Base-by-base conservation (phyloP, 345 rosid genomes). In the Bruguiera parviflora region DNA sequence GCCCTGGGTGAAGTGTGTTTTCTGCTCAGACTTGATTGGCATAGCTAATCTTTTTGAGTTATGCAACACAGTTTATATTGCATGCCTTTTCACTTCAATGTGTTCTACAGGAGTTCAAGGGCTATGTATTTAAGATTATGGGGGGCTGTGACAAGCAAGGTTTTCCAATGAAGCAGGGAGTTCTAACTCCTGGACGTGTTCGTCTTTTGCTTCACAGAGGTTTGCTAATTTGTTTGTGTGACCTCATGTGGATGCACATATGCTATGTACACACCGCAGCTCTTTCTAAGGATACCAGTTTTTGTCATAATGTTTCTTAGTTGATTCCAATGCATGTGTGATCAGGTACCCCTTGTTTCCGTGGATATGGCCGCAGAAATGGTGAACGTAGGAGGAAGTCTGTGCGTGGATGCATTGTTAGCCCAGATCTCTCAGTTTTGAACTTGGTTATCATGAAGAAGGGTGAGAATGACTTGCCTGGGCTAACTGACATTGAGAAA, bases 71-170 rank as follows among this genome's bases (percentile, higher is more conserved):
- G 27, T 19, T 28, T 21, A 27, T 53, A 5, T 18, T 31, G 24
- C 47, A 5, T 1, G 21, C 47, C 5, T 31, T 24, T 24, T 65
- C 16, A 9, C 21, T 8, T 47, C 15, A 8, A 57, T 65, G 51
- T 59, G 57, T 52, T 32, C 55, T 66, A 25, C 79, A 88, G 98
- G 96, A 92, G 73, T 90, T 92, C 74, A 92, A 85, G 71, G 98
- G 98, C 1, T 92, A 92, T 29, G 84, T 92, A 2, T 92, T 90
- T 77, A 90, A 90, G 85, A 92, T 87, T 71, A 92, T 75, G 98
- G 98, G 95, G 70, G 98, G 98, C 39, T 92, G 96, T 28, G 96
- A 90, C 92, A 90, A 90, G 78, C 98, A 92, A 61, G 96, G 98
- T 47, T 90, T 92, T 69, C 95, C 98, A 37, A 92, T 88, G 98